Base-by-base conservation (phyloP, 768 basidiomycete species). In the Kwoniella sp. region DNA sequence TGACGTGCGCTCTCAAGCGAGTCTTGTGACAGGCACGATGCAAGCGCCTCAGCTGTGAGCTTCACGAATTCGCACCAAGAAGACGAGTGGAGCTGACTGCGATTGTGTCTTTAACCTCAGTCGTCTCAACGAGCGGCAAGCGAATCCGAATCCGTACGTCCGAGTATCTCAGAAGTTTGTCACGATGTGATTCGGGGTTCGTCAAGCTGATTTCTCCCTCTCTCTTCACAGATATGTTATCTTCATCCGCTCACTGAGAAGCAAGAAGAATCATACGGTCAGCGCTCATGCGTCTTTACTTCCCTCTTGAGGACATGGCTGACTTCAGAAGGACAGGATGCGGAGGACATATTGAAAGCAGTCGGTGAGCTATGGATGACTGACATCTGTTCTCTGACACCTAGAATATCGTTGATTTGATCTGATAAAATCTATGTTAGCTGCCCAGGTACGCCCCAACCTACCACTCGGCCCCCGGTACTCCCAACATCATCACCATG, bases 1-100 rank as follows among this genome's bases (percentile, higher is more conserved):
- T n/a, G n/a, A n/a, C n/a, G n/a, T n/a, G n/a, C n/a, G n/a, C n/a
- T n/a, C n/a, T n/a, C n/a, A n/a, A n/a, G n/a, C n/a, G n/a, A n/a
- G n/a, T n/a, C n/a, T n/a, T n/a, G n/a, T 7, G 54, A 31, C 25
- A 15, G 51, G 17, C 58, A 67, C 17, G 38, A 77, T 77, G 75
- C 75, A 77, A 58, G 75, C 75, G 20, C 75, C 75, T 38, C 60
- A 73, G 17, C 73, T 77, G 75, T 76, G 54, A 62, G 73, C 60
- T 34, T 1, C 45, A 7, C n/a, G n/a, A n/a, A n/a, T n/a, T n/a
- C n/a, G n/a, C n/a, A n/a, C n/a, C n/a, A n/a, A n/a, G n/a, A n/a
- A n/a, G n/a, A n/a, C n/a, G n/a, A n/a, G n/a, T n/a, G n/a, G n/a
- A n/a, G n/a, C n/a, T 13, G 47, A n/a, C n/a, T 11, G 20, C 23